These are phyloP conservation scores for Xylaria arbuscula DNA, from an alignment of 2,329 filamentous ascomycete genomes.

Conservation along the genomic window DNA sequence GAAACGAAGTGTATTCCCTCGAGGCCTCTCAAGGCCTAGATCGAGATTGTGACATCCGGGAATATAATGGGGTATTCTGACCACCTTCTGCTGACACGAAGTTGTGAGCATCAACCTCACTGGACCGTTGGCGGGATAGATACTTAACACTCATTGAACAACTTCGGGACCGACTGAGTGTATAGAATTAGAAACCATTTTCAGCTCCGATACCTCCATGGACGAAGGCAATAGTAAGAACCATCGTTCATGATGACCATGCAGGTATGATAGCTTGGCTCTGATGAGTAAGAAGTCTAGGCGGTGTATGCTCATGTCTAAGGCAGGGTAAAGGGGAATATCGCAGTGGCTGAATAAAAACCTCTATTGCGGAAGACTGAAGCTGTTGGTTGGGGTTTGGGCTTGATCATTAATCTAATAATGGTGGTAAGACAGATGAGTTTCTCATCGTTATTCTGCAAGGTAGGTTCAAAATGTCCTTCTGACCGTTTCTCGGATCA, in stretches of 20 bases:
- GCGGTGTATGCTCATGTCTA: not conserved
- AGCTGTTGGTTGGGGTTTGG: not conserved
- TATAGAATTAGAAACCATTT: not conserved
- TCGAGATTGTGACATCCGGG: not conserved
- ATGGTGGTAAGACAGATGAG: slow-evolving; percentile 8
- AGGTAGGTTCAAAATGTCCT: slow-evolving; percentile 1
- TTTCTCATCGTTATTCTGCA: slow-evolving; percentile 9
- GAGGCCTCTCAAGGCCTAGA: not conserved
- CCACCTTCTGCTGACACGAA: not conserved
- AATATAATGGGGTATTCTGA: not conserved
- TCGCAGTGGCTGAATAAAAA: not conserved
- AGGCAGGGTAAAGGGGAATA: not conserved
- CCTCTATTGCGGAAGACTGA: not conserved
- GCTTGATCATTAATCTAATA: slow-evolving; percentile 5
- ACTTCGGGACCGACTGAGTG: not conserved
- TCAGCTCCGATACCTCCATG: not conserved
- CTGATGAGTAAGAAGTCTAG: slow-evolving; percentile 1
- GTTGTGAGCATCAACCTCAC: not conserved
- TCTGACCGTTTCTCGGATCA: not conserved
- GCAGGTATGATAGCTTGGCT: not conserved
- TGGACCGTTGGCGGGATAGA: not conserved
- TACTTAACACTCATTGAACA: not conserved
- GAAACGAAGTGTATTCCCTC: not conserved
- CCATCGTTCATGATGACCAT: not conserved
- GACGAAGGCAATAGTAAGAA: not conserved